These are phyloP conservation scores for Hydnomerulius pinastri DNA, from an alignment of 768 basidiomycete genomes.

Conservation along the genomic window DNA sequence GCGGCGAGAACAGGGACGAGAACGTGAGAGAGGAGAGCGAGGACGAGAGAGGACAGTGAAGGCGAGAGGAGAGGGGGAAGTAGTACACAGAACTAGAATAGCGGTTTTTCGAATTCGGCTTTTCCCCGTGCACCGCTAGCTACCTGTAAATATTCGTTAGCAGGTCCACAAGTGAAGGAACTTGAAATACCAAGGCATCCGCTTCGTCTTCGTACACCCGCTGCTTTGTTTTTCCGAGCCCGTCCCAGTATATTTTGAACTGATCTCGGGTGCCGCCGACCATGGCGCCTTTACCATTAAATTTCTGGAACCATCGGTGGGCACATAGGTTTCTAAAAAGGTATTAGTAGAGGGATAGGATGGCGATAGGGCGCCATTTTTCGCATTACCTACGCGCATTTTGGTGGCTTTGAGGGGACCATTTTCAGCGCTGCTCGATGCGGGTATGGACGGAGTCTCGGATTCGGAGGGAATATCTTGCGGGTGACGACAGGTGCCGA, in stretches of 20 bases:
- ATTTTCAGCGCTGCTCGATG: too few relatives aligned
- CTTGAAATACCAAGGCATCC: too few relatives aligned
- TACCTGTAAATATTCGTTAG: neutral
- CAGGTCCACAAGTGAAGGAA: neutral
- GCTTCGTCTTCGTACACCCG: too few relatives aligned
- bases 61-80: neutral
- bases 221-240: too few relatives aligned
- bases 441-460: too few relatives aligned
- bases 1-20: too few relatives aligned
- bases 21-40: neutral
- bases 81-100: neutral
- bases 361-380: too few relatives aligned
- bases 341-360: too few relatives aligned
- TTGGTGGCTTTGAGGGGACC: too few relatives aligned
- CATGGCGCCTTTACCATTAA: neutral
- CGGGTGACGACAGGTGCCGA: too few relatives aligned
- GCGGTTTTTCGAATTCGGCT: neutral
- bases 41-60: neutral
- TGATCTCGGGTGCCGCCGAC: neutral
- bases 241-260: neutral
- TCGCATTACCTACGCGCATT: too few relatives aligned
- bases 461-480: too few relatives aligned
- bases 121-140: neutral
- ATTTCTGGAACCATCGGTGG: neutral
- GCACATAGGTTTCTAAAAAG: conserved; percentile 1